These are phyloP conservation scores for Multifurca ochricompacta DNA, from an alignment of 768 basidiomycete species.

Conservation along the genomic window DNA sequence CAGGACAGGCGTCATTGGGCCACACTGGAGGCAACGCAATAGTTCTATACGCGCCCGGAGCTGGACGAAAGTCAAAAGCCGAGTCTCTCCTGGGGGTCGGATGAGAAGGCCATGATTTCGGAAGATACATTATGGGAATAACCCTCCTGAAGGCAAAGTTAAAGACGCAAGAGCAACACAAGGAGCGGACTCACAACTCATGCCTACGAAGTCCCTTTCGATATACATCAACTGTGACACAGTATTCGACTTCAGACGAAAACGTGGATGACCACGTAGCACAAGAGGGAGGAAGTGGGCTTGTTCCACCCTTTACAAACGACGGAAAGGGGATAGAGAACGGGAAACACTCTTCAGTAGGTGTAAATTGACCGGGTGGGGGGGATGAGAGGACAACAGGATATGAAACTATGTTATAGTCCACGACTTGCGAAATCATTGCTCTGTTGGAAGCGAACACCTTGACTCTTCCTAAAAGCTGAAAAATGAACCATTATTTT, in stretches of 20 bases:
- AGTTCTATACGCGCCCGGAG: conserved; percentile 26
- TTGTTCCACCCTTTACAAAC: conserved; percentile 25
- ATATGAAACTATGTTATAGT: conserved; percentile 5
- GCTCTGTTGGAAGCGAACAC: conserved; percentile 29
- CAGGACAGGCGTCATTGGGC: conserved; percentile 9
- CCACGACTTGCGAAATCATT: conserved; percentile 12
- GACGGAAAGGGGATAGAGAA: conserved; percentile 37
- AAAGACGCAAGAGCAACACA: not conserved
- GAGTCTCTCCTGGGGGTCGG: conserved; percentile 30
- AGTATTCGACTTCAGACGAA: conserved; percentile 30
- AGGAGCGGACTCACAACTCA: conserved; percentile 30
- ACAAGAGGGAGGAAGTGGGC: conserved; percentile 35
- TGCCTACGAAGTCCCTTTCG: conserved; percentile 35
- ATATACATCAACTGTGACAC: conserved; percentile 32
- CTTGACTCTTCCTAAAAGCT: conserved; percentile 35
- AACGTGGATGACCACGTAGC: conserved; percentile 28
- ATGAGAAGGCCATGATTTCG: conserved; percentile 33
- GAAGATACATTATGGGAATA: conserved; percentile 37
- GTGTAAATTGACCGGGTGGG: conserved; percentile 4
- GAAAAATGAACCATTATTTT: not conserved
- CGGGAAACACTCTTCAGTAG: conserved; percentile 8
- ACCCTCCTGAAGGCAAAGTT: conserved; percentile 22
- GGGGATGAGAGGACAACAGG: conserved; percentile 3
- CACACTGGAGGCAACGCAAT: conserved; percentile 24
- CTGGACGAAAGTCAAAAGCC: conserved; percentile 21